Evolutionary conservation across 148 eudicot species (phyloP), one percentile per base, ranked within the genome.

Genomic region (Arbutus unedo): DNA sequence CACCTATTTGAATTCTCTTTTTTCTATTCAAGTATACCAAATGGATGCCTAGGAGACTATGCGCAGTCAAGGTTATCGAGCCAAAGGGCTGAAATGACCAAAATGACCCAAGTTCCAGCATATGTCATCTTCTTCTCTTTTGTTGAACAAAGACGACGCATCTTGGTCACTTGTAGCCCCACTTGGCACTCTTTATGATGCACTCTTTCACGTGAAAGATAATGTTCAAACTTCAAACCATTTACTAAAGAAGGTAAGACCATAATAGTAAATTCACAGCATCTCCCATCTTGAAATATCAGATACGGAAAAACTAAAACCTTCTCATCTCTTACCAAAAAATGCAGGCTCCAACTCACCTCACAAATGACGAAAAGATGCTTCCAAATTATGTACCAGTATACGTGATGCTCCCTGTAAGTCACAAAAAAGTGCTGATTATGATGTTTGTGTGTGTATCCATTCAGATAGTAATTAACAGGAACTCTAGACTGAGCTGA

Each of bases 381-480:
- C 51, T 91, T 23, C 88, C 87, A 74, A 95, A 95, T 87, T 95
- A 95, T 79, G 98, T 92, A 56, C 97, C 95, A 64, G 85, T 95
- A 45, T 95, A 81, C 56, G 95, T 91, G 74, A 95, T 95, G 98
- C 92, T 95, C 74, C 97, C 89, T 48, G 98, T 95, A 89, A 89
- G 89, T 81, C 48, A 19, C 50, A 10, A 62, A 8, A 31, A 31
- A 38, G 31, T n/a, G 25, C 44, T 14, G 15, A 49, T 8, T 49
- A 66, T 14, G 18, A 76, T 16, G 47, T 44, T 23, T 19, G 19
- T n/a, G 47, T 31, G 21, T 1, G 2, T 15, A 3, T 11, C 4
- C 60, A 59, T 59, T 14, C 23, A 48, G 5, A 10, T 49, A 21
- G 55, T 18, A 38, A 49, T 21, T 4, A 21, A 16, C 41, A 56